Base-by-base conservation (phyloP, 768 basidiomycete genomes). In the Pleurotus djamor region DNA sequence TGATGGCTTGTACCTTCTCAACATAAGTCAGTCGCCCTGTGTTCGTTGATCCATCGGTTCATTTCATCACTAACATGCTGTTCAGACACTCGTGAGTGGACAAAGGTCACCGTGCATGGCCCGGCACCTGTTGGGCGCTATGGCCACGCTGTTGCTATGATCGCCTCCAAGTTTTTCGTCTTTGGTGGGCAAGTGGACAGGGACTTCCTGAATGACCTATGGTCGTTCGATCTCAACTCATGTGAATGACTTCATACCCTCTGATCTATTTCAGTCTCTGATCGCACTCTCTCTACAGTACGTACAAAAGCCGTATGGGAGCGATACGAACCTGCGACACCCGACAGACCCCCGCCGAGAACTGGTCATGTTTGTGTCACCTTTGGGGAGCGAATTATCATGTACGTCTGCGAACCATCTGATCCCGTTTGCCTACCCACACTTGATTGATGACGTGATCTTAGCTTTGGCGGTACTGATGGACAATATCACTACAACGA, bases 401-500 rank as follows among this genome's bases (percentile, higher is more conserved):
- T 97, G 89, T 94, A 74, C 55, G 89, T 79, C 49, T 57, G 41
- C n/a, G 13, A 47, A 47, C 45, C 9, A 7, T 67, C 54, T 56
- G 54, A 63, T 52, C 59, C 60, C 61, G 47, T 61, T 66, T 60
- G 60, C 36, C 7, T 55, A 58, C 13, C 35, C 33, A 12, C 16
- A 43, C 32, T 35, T 36, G 7, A 35, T 59, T 34, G 12, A 38
- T 59, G 60, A 61, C 7, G 61, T 63, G 66, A 14, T 54, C 59
- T 62, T 62, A 96, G 92, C 52, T 98, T 99, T 65, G 97, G 97
- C 35, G 97, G 97, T 49, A 99, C 97, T 10, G 97, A 99, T 69
- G 96, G 96, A n/a, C 87, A 89, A 69, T 98, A 91, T 73, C 97
- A 98, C 70, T 99, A 99, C 76, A 99, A 98, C 72, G 97, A 99